These are phyloP conservation scores for Globisporangium solare DNA, from an alignment of 352 stramenopile species.

Conservation along the genomic window DNA sequence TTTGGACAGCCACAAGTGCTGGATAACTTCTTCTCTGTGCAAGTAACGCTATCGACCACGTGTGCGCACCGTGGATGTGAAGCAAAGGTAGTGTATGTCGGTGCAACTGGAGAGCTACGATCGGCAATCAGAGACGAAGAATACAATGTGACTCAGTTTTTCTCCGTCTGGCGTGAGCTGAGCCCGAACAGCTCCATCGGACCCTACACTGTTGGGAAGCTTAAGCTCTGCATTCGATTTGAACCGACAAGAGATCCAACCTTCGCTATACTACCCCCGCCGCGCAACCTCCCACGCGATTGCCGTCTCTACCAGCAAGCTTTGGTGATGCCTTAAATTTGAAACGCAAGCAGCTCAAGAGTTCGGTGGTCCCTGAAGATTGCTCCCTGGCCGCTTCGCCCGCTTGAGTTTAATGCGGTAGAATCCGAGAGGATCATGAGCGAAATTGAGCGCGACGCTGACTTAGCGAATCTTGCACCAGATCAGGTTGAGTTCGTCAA, in stretches of 20 bases:
- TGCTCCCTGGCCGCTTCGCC: neutral
- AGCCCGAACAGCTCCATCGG: conserved; percentile 5
- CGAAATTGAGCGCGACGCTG: conserved; percentile 18
- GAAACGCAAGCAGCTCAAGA: conserved; percentile 40
- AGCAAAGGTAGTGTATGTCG: conserved; percentile 12
- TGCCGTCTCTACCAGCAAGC: conserved; percentile 15
- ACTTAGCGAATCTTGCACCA: conserved; percentile 7
- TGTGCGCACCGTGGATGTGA: neutral
- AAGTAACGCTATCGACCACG: conserved; percentile 1
- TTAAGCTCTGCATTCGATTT: conserved; percentile 31
- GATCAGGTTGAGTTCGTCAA: conserved; percentile 15
- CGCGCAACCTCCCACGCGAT: neutral
- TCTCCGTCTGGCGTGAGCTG: conserved; percentile 20
- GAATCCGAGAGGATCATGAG: conserved; percentile 15
- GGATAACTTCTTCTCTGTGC: conserved; percentile 7
- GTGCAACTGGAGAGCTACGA: conserved; percentile 23
- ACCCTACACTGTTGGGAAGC: conserved; percentile 19
- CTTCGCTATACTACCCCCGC: neutral
- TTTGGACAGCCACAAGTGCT: neutral
- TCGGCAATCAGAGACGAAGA: conserved; percentile 14
- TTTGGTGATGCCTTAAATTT: conserved; percentile 30
- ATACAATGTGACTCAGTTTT: conserved; percentile 29
- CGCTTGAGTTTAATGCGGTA: neutral
- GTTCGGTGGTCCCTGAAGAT: conserved; percentile 20
- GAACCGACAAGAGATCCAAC: conserved; percentile 17